Base-by-base conservation (phyloP, 805 yeast genomes). In the Kodamaea neixiangensis region DNA sequence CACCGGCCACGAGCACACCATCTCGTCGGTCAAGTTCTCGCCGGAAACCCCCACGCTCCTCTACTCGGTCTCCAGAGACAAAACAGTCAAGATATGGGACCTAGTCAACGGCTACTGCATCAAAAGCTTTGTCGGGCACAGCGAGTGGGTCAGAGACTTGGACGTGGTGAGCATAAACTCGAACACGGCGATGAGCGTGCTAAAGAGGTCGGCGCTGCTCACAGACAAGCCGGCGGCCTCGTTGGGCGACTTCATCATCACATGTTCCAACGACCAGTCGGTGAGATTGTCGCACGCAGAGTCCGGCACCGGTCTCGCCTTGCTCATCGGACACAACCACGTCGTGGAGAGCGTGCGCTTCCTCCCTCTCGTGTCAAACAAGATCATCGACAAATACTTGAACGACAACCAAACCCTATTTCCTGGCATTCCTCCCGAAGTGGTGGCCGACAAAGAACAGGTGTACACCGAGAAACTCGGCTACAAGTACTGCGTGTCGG, bases 1-100 rank as follows among this genome's bases (percentile, higher is more conserved):
- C 18, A 69, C 83, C 0, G 97, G 97, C 10, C 98, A 92, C 68
- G 96, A 90, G 53, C 97, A 92, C 64, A 81, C 94, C 1, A 83
- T 92, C 0, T 87, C 96, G 0, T 70, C 81, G 0, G 72, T 89
- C 6, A 69, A 72, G 11, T 85, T 87, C 62, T 76, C 82, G 15
- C 66, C 62, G 2, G 61, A 72, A 3, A 69, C 77, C 31, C 79
- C 83, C 2, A 68, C 70, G 21, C 73, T 73, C 13, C 62, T 86
- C 14, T 79, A 84, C 48, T 80, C 86, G 10, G 82, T 83, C 25
- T 84, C 90, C 1, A 71, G 92, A 51, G 93, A 87, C 60, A 73
- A 72, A 6, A 63, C 84, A 1, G 76, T 85, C 5, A 83, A 78
- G 58, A 59, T 82, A 2, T 87, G 92, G 92, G 87, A 87, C 65